These are phyloP conservation scores for Syzygium jambos DNA, from an alignment of 345 rosid genomes.

Conservation along the genomic window DNA sequence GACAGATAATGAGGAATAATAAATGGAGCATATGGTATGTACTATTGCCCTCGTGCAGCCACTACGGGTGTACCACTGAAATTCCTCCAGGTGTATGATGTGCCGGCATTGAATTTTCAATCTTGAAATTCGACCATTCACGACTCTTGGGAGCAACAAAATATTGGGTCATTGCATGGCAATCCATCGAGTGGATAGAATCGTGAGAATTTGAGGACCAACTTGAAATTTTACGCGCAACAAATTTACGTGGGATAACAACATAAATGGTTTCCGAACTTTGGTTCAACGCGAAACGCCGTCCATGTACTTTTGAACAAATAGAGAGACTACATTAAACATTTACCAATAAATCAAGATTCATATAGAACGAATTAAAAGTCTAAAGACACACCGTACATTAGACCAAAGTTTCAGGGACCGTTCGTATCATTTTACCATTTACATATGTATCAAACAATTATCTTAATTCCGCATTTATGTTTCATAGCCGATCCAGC, in stretches of 20 bases:
- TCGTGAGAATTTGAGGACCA: not conserved
- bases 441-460: too few relatives aligned
- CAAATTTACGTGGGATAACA: fast-evolving
- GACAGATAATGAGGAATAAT: not conserved
- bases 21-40: not conserved
- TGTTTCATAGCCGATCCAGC: fast-evolving
- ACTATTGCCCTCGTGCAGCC: not conserved
- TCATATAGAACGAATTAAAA: too few relatives aligned
- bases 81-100: not conserved
- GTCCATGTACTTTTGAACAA: not conserved
- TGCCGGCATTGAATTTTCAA: not conserved
- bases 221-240: not conserved
- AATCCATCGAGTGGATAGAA: not conserved
- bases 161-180: not conserved
- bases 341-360: not conserved
- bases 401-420: too few relatives aligned
- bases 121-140: not conserved
- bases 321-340: fast-evolving
- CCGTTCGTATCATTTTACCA: too few relatives aligned
- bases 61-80: not conserved
- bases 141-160: not conserved
- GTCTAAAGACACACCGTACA: too few relatives aligned
- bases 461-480: not conserved
- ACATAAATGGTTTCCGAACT: fast-evolving
- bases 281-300: fast-evolving